Percentiles rank a stretch among this genome's conserved stretches.
These are phyloP conservation scores for Trametes coccinea DNA, from an alignment of 768 basidiomycete genomes.

Conservation along the genomic window DNA sequence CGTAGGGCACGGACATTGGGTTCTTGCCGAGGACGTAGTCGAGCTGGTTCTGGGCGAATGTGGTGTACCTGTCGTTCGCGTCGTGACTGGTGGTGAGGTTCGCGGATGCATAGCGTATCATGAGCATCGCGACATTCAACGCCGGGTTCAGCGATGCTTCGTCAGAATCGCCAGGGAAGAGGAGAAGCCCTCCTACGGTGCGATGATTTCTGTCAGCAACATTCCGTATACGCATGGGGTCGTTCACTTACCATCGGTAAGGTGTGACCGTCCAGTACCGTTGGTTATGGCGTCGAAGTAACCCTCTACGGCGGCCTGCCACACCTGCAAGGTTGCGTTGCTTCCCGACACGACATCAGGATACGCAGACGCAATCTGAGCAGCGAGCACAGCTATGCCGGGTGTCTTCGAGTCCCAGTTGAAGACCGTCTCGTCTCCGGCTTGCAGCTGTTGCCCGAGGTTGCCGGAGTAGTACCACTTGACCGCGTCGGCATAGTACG, in stretches of 20 bases:
- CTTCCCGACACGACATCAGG: constrained; percentile 47
- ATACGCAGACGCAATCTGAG: constrained; percentile 66
- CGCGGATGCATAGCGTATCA: constrained; percentile 68
- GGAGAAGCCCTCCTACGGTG: constrained; percentile 70
- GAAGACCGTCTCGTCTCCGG: constrained; percentile 54
- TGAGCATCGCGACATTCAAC: constrained; percentile 82
- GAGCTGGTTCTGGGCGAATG: constrained; percentile 77
- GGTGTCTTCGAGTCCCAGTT: constrained; percentile 91
- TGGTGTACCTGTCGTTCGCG: constrained; percentile 62
- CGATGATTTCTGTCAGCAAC: not conserved
- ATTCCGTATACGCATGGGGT: not conserved
- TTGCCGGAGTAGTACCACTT: constrained; percentile 57
- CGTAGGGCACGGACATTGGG: constrained; percentile 84
- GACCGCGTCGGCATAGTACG: constrained; percentile 38
- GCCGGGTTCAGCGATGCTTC: constrained; percentile 82
- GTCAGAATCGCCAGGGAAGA: constrained; percentile 82
- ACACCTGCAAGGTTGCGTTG: constrained; percentile 51
- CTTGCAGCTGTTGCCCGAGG: constrained; percentile 40
- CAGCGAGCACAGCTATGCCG: constrained; percentile 71
- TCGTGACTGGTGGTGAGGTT: constrained; percentile 58
- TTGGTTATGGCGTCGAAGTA: constrained; percentile 77
- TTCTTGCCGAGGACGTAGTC: constrained; percentile 87
- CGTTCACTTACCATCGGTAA: constrained; percentile 59
- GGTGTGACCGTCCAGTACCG: constrained; percentile 50
- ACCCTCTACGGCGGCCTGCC: constrained; percentile 68